Evolutionary conservation across 768 basidiomycete species (phyloP).

Genomic region (Holtermanniella nyarrowii): DNA sequence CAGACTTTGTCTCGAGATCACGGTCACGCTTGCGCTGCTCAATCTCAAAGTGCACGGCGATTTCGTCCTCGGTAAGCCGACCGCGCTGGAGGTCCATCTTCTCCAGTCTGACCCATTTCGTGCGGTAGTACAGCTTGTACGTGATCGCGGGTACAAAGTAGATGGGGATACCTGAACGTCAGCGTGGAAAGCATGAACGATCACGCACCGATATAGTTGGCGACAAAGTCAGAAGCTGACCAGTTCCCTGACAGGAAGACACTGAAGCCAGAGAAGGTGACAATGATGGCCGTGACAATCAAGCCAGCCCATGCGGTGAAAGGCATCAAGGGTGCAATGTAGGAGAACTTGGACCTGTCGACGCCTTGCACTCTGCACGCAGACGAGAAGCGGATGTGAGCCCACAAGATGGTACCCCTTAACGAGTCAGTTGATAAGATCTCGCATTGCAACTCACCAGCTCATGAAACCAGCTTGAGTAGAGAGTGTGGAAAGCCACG

Average conservation of each 20-base stretch:
- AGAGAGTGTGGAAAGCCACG: constrained; percentile 8
- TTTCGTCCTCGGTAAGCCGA: neutral
- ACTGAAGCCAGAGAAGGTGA: constrained; percentile 23
- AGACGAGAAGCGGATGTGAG: constrained; percentile 1
- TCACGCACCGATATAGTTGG: constrained; percentile 18
- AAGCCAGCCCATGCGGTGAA: constrained; percentile 19
- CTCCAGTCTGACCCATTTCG: constrained; percentile 2
- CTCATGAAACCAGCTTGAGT: constrained; percentile 9
- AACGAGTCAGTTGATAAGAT: neutral
- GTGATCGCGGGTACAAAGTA: constrained; percentile 20
- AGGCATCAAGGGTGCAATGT: constrained; percentile 12
- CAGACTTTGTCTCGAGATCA: neutral
- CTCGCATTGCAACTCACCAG: constrained; percentile 1
- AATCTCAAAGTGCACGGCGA: neutral
- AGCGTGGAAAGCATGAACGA: too few species aligned
- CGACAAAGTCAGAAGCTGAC: constrained; percentile 16
- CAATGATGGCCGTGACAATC: constrained; percentile 14
- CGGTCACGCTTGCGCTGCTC: neutral
- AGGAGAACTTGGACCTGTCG: constrained; percentile 4
- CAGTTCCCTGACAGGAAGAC: constrained; percentile 28
- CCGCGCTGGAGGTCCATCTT: neutral
- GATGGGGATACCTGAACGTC: constrained; percentile 12
- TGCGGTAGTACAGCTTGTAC: constrained; percentile 23
- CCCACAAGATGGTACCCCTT: neutral
- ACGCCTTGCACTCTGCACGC: constrained; percentile 10